These are phyloP conservation scores for Euphrasia arctica DNA, from an alignment of 305 asterid species.

Conservation along the genomic window DNA sequence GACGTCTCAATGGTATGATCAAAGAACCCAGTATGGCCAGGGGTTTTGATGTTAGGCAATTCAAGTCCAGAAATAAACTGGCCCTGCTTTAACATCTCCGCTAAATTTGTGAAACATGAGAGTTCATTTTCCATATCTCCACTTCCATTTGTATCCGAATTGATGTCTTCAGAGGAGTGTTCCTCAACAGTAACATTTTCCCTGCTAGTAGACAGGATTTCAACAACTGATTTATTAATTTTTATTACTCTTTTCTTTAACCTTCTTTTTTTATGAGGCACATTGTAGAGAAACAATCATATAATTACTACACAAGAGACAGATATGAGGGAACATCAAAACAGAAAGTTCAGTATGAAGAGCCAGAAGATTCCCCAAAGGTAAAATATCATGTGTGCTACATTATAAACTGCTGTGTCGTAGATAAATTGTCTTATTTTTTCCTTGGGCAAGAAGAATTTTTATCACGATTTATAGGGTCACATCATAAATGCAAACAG, in stretches of 20 bases:
- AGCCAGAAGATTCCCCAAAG: too few relatives aligned
- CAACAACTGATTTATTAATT: conserved; percentile 25
- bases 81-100: conserved; percentile 38
- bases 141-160: conserved; percentile 32
- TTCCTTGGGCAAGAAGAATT: neutral
- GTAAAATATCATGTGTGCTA: too few relatives aligned
- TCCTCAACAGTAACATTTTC: conserved; percentile 57
- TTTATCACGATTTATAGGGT: neutral
- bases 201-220: conserved; percentile 57
- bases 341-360: too few relatives aligned
- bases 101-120: conserved; percentile 28
- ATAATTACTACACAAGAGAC: neutral
- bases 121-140: conserved; percentile 37
- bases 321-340: too few relatives aligned
- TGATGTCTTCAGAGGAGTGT: conserved; percentile 30
- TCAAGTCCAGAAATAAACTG: conserved; percentile 30
- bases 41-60: conserved; percentile 28
- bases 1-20: conserved; percentile 35
- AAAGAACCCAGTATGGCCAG: conserved; percentile 27
- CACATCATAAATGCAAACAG: conserved; percentile 5
- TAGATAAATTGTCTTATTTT: neutral
- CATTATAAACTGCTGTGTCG: too few relatives aligned
- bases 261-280: conserved; percentile 13
- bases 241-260: conserved; percentile 7
- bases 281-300: conserved; percentile 8